Evolutionary conservation across 768 basidiomycete species (phyloP).

Genomic region (Obba rivulosa): DNA sequence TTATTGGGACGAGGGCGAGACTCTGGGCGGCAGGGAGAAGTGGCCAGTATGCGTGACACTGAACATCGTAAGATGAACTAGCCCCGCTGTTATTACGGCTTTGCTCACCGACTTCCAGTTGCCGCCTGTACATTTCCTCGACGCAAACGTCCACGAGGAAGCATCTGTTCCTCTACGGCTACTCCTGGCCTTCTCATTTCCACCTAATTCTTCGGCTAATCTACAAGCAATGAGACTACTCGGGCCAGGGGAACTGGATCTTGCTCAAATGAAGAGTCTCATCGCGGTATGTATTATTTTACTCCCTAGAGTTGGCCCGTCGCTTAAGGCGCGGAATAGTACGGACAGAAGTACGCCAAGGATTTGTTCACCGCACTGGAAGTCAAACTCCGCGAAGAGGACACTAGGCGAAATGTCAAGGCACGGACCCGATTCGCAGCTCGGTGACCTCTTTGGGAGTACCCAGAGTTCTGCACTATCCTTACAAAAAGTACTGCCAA

Average conservation of each 20-base stretch:
- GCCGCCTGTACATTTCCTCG: constrained; percentile 60
- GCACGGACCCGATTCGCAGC: constrained; percentile 48
- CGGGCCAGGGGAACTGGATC: constrained; percentile 55
- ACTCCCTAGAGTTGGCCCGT: not conserved
- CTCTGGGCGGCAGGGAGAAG: constrained; percentile 49
- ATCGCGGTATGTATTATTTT: constrained; percentile 41
- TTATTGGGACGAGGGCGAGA: constrained; percentile 82
- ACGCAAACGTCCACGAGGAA: constrained; percentile 71
- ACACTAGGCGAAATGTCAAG: constrained; percentile 52
- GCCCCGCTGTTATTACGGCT: not conserved
- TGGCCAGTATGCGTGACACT: constrained; percentile 80
- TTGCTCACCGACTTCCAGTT: constrained; percentile 33
- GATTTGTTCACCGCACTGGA: constrained; percentile 54
- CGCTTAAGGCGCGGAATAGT: too few relatives aligned
- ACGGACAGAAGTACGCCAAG: constrained; percentile 59
- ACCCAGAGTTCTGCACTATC: too few relatives aligned
- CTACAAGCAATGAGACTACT: constrained; percentile 62
- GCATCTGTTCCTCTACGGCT: constrained; percentile 57
- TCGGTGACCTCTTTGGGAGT: not conserved
- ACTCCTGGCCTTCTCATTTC: constrained; percentile 61
- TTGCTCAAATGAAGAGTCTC: constrained; percentile 42
- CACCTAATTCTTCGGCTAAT: constrained; percentile 24
- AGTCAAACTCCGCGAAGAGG: constrained; percentile 60
- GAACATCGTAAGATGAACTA: constrained; percentile 53
- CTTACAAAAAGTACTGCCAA: too few relatives aligned